Conservation (phyloP, 768 basidiomycete species). For the Pleurotus salmoneostramineus region DNA sequence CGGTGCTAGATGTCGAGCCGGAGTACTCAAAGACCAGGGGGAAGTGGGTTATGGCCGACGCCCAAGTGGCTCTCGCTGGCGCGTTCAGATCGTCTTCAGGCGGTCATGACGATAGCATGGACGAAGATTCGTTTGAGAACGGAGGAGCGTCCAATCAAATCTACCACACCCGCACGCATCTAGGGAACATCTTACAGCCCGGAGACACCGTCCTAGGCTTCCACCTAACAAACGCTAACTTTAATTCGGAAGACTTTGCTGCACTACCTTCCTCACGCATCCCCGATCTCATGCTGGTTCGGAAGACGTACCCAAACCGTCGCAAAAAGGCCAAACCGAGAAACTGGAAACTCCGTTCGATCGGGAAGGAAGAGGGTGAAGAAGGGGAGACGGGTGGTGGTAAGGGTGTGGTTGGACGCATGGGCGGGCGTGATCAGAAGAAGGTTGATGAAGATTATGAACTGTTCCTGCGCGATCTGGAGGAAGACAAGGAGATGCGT, state of each 20-base stretch:
- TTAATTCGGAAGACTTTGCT: constrained; percentile 87
- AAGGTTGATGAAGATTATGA: constrained; percentile 98
- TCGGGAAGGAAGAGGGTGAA: constrained; percentile 89
- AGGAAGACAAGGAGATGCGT: constrained; percentile 93
- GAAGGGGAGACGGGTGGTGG: constrained; percentile 53
- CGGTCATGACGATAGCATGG: constrained; percentile 53
- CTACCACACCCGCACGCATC: constrained; percentile 94
- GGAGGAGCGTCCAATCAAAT: constrained; percentile 67
- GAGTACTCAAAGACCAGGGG: constrained; percentile 56
- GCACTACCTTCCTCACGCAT: constrained; percentile 59
- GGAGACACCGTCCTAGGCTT: constrained; percentile 94
- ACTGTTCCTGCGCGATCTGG: constrained; percentile 87
- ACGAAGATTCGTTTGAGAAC: constrained; percentile 39
- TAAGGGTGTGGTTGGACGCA: constrained; percentile 81
- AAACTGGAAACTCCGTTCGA: constrained; percentile 86
- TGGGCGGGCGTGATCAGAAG: constrained; percentile 86
- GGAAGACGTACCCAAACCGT: constrained; percentile 93
- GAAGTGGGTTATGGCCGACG: constrained; percentile 75
- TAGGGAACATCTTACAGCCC: constrained; percentile 87
- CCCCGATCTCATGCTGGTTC: constrained; percentile 90
- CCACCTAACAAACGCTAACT: constrained; percentile 85
- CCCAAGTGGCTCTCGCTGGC: constrained; percentile 84
- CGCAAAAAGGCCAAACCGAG: constrained; percentile 86
- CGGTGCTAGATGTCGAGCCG: constrained; percentile 90
- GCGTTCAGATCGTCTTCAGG: constrained; percentile 60